Conservation (phyloP, 495 filamentous ascomycete genomes). For the Hypoxylon lienhwacheense region DNA sequence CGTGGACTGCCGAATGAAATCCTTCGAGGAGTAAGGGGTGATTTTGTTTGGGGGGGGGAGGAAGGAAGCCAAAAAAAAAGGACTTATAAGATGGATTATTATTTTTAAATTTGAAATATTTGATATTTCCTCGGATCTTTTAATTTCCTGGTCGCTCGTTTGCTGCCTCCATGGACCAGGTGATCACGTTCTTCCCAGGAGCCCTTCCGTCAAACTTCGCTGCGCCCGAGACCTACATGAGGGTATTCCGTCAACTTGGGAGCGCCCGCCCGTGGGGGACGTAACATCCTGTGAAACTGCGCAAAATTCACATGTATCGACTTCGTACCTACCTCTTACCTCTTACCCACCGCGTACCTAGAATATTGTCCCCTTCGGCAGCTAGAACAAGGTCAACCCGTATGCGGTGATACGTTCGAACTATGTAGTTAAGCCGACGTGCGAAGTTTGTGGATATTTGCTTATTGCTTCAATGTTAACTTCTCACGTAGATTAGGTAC, state of each 20-base stretch:
- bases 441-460: too few species aligned
- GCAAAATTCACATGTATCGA: constrained; percentile 18
- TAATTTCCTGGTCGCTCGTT: not conserved
- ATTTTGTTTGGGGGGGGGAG: too few species aligned
- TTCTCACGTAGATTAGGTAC: not conserved
- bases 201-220: constrained; percentile 2
- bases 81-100: not conserved
- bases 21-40: constrained; percentile 17
- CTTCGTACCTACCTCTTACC: too few species aligned
- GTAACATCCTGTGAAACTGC: constrained; percentile 17
- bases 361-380: constrained; percentile 23
- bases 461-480: constrained; percentile 1
- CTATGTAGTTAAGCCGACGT: not conserved
- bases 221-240: constrained; percentile 33
- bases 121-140: constrained; percentile 1
- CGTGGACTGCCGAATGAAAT: constrained; percentile 28
- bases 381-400: constrained; percentile 19
- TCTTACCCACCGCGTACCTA: constrained; percentile 26
- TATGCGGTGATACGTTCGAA: constrained; percentile 18
- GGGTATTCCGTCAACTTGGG: constrained; percentile 27
- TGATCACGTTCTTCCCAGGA: constrained; percentile 4
- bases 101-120: constrained; percentile 11
- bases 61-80: too few species aligned
- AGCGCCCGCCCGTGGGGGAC: constrained; percentile 27
- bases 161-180: not conserved